Evolutionary conservation across 371 early-diverging fungal genomes (phyloP), one percentile per base, ranked within the genome.

Genomic region (Rhizopus arrhizus): DNA sequence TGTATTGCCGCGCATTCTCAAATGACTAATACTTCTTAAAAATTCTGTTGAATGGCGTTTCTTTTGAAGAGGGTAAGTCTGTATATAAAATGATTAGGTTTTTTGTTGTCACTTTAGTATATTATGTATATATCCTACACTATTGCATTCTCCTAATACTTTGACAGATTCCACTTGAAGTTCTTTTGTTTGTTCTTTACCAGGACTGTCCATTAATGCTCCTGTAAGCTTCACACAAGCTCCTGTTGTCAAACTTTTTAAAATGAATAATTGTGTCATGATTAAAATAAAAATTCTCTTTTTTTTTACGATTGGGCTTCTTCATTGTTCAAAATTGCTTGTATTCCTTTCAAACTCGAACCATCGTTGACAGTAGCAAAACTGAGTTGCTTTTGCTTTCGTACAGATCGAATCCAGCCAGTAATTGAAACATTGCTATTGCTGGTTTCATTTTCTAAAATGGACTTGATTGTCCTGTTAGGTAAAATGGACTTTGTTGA

Each of bases 31-130:
- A 22, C 87, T 87, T 58, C 96, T 84, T 53, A 95, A 64, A 72
- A 90, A 92, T 58, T 94, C 95, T 15, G 85, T 70, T 0, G 89
- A 74, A 60, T 93, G 91, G 22, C 84, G 78, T 61, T 92, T 92
- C 80, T 95, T 95, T 75, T 94, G 94, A 47, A 96, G 72, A 2
- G 96, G 96, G 59, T 95, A 96, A 11, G 81, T 71, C 88, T 89
- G 66, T 32, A 43, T n/a, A 47, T 28, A 42, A 29, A 56, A 55
- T 28, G 28, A 15, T 2, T 5, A 15, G 33, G 9, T 43, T 7
- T 22, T n/a, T 35, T 16, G 15, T 42, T 13, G 35, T 15, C 42
- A 31, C 32, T 11, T 51, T 34, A 12, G 15, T 33, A 13, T 16
- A 5, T 34, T 15, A 5, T 31, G 13, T 5, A 8, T 22, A 7